Conservation (phyloP, 148 eudicot genomes). For the Fallopia convolvulus region DNA sequence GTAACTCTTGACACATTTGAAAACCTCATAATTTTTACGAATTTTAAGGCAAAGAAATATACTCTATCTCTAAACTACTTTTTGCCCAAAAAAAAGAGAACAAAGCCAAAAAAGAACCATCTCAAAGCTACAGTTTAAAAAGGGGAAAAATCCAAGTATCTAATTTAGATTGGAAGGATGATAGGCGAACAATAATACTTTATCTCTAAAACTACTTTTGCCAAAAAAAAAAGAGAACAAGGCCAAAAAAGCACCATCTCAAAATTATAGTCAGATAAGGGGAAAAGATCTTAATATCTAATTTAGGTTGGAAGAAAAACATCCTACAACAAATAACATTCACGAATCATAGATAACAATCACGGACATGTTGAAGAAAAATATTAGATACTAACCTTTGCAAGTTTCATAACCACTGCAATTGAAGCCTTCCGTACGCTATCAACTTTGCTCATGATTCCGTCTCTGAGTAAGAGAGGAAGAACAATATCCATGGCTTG, state of each 20-base stretch:
- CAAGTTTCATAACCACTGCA: constrained; percentile 84
- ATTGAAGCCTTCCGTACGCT: constrained; percentile 89
- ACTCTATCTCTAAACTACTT: no score
- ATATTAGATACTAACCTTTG: constrained; percentile 48
- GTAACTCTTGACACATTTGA: no score
- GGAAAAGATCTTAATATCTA: background rate
- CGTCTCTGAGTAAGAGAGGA: constrained; percentile 82
- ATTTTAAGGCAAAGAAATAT: no score
- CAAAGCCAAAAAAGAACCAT: background rate
- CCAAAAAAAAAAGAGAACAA: no score
- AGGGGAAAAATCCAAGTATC: no score
- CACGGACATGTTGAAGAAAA: background rate
- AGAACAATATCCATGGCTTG: constrained; percentile 78
- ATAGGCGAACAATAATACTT: no score
- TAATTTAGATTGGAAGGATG: background rate
- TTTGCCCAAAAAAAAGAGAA: no score
- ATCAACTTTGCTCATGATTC: constrained; percentile 97
- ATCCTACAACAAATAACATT: background rate
- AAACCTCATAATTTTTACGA: no score
- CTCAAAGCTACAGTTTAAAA: background rate
- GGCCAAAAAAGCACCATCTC: background rate
- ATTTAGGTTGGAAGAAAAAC: background rate
- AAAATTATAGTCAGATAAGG: background rate
- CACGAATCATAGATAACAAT: background rate
- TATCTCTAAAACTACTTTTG: no score